Base-by-base conservation (phyloP, 257 asterid genomes). In the Vinca minor region DNA sequence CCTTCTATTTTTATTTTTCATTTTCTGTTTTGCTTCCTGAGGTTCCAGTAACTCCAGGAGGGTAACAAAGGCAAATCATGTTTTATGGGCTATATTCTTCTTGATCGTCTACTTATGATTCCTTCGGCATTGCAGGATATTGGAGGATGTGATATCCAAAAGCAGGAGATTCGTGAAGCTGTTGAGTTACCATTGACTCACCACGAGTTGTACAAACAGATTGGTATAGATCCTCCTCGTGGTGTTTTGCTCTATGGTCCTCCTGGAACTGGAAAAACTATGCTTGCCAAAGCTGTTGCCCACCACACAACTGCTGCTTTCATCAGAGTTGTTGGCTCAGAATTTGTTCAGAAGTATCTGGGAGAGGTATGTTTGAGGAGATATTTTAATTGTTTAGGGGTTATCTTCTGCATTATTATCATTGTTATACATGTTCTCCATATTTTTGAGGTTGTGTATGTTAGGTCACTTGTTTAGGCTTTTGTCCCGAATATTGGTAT, bases 261-360 rank as follows among this genome's bases (percentile, higher is more conserved):
- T 1, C 96, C 96, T 50, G 96, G 96, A 47, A 87, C 96, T 36
- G 94, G 96, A 45, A 88, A 85, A 77, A 88, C 96, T 41, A 88
- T 88, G 96, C 96, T 85, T 68, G 96, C 96, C 0, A 88, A 88
- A 73, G 96, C 96, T 69, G 94, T 88, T 45, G 94, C 96, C 12
- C 78, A 84, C 74, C 94, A 85, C 73, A 88, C 94, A 12, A 88
- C 94, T 49, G 96, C 92, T 15, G 83, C 96, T 66, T 88, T 88
- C 79, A 88, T 88, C 65, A 77, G 94, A 75, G 96, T 88, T 59
- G 94, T 88, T 65, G 96, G 94, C 53, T 88, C 96, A 13, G 96
- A 88, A 69, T 88, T 88, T 46, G 96, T 88, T 69, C 96, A 88
- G 78, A 88, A 88, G 82, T 88, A 88, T 72, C 73, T 85, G 83